Percentiles rank a stretch among this genome's conserved stretches.
These are phyloP conservation scores for Aspergillus latus DNA, from an alignment of 2,329 filamentous ascomycete genomes.

Conservation along the genomic window DNA sequence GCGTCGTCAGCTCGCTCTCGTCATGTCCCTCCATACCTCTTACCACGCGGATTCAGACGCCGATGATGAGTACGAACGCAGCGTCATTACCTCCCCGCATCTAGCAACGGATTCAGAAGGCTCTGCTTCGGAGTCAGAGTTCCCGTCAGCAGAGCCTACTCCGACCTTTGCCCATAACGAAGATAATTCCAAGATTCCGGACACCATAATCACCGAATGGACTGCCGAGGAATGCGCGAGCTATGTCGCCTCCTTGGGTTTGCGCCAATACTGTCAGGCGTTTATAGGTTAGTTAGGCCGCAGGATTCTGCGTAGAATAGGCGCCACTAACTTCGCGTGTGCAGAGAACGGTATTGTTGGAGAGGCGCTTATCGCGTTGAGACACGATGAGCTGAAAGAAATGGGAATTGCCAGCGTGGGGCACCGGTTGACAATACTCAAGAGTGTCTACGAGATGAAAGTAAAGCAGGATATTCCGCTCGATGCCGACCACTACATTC, in stretches of 20 bases:
- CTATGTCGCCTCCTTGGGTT: conserved; percentile 75
- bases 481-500: conserved; percentile 90
- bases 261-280: conserved; percentile 77
- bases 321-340: not conserved
- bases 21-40: conserved; percentile 47
- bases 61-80: conserved; percentile 66
- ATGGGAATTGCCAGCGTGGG: conserved; percentile 92
- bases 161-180: conserved; percentile 57
- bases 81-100: conserved; percentile 57
- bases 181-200: conserved; percentile 55
- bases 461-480: conserved; percentile 88
- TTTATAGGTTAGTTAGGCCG: conserved; percentile 71
- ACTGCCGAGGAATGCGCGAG: conserved; percentile 84
- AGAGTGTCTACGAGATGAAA: conserved; percentile 95
- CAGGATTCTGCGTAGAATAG: not conserved
- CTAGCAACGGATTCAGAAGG: conserved; percentile 58
- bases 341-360: conserved; percentile 94
- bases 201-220: conserved; percentile 61
- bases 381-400: conserved; percentile 91
- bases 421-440: conserved; percentile 90
- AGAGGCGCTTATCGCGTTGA: conserved; percentile 82
- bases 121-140: conserved; percentile 58
- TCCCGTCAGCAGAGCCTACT: conserved; percentile 61
- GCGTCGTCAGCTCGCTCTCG: conserved; percentile 19
- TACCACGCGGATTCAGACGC: conserved; percentile 65